These are phyloP conservation scores for Aspergillus japonicus DNA, from an alignment of 2,329 filamentous ascomycete species.

Conservation along the genomic window DNA sequence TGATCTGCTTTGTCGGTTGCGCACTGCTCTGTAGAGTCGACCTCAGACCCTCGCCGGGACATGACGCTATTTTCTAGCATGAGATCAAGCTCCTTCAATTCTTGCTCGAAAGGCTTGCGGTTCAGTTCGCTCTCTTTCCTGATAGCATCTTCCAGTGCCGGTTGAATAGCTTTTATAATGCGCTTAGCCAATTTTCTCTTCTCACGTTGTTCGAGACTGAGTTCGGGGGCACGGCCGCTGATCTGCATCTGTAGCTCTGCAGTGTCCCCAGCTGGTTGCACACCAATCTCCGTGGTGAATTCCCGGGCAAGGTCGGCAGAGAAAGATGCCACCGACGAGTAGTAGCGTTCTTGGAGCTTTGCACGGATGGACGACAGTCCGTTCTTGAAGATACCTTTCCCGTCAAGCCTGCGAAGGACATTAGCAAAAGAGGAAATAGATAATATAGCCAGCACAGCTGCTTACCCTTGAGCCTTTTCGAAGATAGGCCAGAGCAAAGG, in stretches of 20 bases:
- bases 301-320: constrained; percentile 58
- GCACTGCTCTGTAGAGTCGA: constrained; percentile 41
- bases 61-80: constrained; percentile 67
- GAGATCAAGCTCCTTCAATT: constrained; percentile 71
- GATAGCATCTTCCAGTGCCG: constrained; percentile 71
- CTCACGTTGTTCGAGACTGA: constrained; percentile 68
- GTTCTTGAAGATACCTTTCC: constrained; percentile 55
- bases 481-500: constrained; percentile 74
- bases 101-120: constrained; percentile 65
- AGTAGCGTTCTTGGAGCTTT: constrained; percentile 56
- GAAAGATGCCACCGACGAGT: constrained; percentile 62
- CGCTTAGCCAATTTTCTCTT: constrained; percentile 82
- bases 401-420: constrained; percentile 43
- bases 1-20: constrained; percentile 44
- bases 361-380: constrained; percentile 53
- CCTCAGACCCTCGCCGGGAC: constrained; percentile 52
- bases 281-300: constrained; percentile 55
- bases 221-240: constrained; percentile 47
- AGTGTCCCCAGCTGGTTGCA: constrained; percentile 47
- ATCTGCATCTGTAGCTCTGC: constrained; percentile 52
- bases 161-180: constrained; percentile 80
- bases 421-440: constrained; percentile 16
- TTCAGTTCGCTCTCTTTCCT: constrained; percentile 79
- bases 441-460: constrained; percentile 24
- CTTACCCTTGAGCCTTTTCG: constrained; percentile 78